Evolutionary conservation across 2,329 filamentous ascomycete species (phyloP), one percentile per base, ranked within the genome.

Genomic region (Colletotrichum gigasporum): DNA sequence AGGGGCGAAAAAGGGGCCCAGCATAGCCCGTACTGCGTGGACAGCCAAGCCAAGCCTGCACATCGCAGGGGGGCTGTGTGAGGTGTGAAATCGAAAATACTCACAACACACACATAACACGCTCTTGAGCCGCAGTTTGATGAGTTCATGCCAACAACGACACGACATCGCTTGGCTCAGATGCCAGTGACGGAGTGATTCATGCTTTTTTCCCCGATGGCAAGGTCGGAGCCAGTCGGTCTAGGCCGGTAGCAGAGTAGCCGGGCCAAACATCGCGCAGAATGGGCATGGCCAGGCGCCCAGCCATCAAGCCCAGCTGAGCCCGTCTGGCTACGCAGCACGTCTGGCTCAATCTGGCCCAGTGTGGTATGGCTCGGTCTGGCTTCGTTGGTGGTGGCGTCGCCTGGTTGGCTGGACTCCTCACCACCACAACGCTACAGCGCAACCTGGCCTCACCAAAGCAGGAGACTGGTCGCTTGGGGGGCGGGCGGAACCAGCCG

Each of bases 291-390:
- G 53, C 39, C 12, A 47, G 22, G 26, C 61, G 55, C 47, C 45
- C 61, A 64, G 55, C 55, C 55, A 60, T 53, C 56, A 64, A 54
- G 61, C 55, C 48, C 47, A 53, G 55, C 55, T 54, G 55, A 64
- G 53, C 14, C 24, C n/a, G 26, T 16, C 30, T 47, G 20, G 32
- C 28, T 32, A n/a, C n/a, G n/a, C n/a, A n/a, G n/a, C n/a, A n/a
- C n/a, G n/a, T n/a, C n/a, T n/a, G n/a, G n/a, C n/a, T n/a, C n/a
- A n/a, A n/a, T n/a, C n/a, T n/a, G n/a, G n/a, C n/a, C n/a, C n/a
- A n/a, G n/a, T n/a, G n/a, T n/a, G n/a, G n/a, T n/a, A n/a, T n/a
- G n/a, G n/a, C n/a, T n/a, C n/a, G n/a, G n/a, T n/a, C n/a, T n/a
- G n/a, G n/a, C n/a, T n/a, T n/a, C n/a, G n/a, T n/a, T n/a, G n/a